Base-by-base conservation (phyloP, 768 basidiomycete genomes). In the Boletus huronensis region DNA sequence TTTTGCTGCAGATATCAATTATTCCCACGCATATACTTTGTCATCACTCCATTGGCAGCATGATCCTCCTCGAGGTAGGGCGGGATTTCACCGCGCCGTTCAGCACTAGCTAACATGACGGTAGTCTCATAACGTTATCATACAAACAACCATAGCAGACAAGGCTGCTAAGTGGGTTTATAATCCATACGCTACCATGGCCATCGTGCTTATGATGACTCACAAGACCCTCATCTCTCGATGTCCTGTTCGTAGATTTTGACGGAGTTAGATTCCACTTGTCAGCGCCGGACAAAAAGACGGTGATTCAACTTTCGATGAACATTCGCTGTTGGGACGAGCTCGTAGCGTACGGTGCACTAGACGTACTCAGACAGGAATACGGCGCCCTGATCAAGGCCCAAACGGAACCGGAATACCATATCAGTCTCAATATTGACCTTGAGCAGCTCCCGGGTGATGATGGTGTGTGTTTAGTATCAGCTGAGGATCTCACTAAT, bases 251-350 rank as follows among this genome's bases (percentile, higher is more conserved):
- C 64, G 97, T 98, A 50, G 97, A 99, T 74, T 99, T 93, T 62
- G 97, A 99, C 69, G 89, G 93, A 46, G 94, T 98, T 50, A 84
- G 93, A 41, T 99, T 98, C 75, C 95, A 89, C 70, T 74, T 98
- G 44, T 90, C 90, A 14, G 94, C 94, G 0, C 89, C 89, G 3
- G 84, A 90, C 23, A 84, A 87, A 68, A 92, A 96, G 77, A 87
- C 88, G 0, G 67, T 79, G 5, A 77, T 98, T 21, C 75, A 90
- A 36, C 81, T 99, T 21, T 98, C 96, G 29, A 98, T 99, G 93
- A 87, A 87, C 71, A 94, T 98, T 54, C 87, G 91, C 46, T 99
- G 96, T 76, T 99, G 96, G 96, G 83, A 88, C 56, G 93, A 98
- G 69, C 83, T 99, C 42, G 86, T 86, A 11, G 77, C 80, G 49